A percentile compares a stretch with the other conserved stretches of the same genome.
phyloP scores from a whole-genome alignment of 768 basidiomycete species.

The Podaxis sp. region DNA sequence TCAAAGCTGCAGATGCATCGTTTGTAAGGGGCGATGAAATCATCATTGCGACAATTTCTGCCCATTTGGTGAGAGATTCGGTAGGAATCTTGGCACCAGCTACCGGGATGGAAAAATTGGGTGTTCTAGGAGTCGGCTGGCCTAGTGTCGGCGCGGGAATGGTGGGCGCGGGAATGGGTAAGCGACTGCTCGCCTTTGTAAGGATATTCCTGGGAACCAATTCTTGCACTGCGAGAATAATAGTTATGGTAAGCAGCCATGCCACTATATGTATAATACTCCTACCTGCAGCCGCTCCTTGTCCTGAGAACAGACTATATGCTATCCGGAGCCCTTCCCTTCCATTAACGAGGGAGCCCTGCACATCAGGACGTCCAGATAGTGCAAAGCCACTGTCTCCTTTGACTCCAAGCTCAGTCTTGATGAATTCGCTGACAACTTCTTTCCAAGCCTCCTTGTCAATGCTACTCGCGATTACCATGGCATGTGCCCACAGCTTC shows the following conservation, averaged over 20 bases:
- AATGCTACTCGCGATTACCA: constrained; percentile 89
- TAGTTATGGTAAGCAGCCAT: background rate
- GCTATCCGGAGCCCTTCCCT: constrained; percentile 74
- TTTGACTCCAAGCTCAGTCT: constrained; percentile 59
- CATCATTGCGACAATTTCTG: constrained; percentile 82
- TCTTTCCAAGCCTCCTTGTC: constrained; percentile 95
- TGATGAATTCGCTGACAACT: constrained; percentile 80
- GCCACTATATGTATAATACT: constrained; percentile 6
- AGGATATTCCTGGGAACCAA: constrained; percentile 56
- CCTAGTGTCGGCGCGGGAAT: constrained; percentile 24
- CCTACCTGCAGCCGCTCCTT: constrained; percentile 73
- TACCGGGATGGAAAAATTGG: constrained; percentile 50
- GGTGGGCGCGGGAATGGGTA: constrained; percentile 30
- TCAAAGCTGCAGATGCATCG: constrained; percentile 72
- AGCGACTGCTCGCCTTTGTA: constrained; percentile 32
- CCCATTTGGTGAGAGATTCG: constrained; percentile 73
- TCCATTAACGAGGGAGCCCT: constrained; percentile 33
- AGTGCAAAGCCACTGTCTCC: constrained; percentile 18
- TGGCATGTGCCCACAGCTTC: constrained; percentile 92
- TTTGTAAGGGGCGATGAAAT: constrained; percentile 62
- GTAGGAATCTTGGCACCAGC: constrained; percentile 44
- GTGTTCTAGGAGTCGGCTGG: constrained; percentile 51
- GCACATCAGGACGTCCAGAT: constrained; percentile 12
- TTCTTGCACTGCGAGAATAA: constrained; percentile 57
- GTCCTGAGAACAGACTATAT: constrained; percentile 82